Percentiles rank a stretch among this genome's conserved stretches.
Conservation (phyloP, 1,139 yeast genomes). For the Suhomyces terraborum region DNA sequence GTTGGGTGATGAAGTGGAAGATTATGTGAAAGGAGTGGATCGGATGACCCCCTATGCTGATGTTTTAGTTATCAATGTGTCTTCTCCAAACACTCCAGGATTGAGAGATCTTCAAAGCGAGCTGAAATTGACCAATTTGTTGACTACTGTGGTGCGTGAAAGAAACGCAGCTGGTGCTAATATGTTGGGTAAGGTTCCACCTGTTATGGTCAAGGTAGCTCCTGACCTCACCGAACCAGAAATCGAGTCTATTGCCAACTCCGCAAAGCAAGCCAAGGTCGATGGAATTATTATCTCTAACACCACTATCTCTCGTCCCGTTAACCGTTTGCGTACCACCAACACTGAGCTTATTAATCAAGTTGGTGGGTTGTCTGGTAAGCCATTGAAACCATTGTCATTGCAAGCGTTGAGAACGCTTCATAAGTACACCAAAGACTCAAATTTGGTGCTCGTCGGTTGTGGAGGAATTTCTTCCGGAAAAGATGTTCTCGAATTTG, state of each 20-base stretch:
- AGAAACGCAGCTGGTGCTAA: constrained; percentile 50
- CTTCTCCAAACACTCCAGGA: constrained; percentile 97
- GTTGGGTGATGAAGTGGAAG: constrained; percentile 84
- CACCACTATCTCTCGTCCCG: constrained; percentile 84
- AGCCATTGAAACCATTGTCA: constrained; percentile 83
- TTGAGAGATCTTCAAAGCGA: constrained; percentile 83
- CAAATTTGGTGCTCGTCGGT: constrained; percentile 75
- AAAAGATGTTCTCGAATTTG: constrained; percentile 86
- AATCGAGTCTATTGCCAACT: constrained; percentile 76
- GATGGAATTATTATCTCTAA: constrained; percentile 94
- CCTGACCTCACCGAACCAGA: constrained; percentile 88
- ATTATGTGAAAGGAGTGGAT: constrained; percentile 81
- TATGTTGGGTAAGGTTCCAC: constrained; percentile 55
- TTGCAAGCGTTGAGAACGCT: constrained; percentile 69
- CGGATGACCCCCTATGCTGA: constrained; percentile 84
- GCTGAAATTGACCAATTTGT: constrained; percentile 64
- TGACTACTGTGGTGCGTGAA: constrained; percentile 64
- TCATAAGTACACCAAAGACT: constrained; percentile 73
- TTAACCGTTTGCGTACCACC: constrained; percentile 47
- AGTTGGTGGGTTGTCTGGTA: constrained; percentile 89
- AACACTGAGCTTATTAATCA: constrained; percentile 49
- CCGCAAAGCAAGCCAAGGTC: constrained; percentile 74
- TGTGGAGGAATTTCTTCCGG: constrained; percentile 93
- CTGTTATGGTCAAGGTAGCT: constrained; percentile 86
- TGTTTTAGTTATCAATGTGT: constrained; percentile 86